A percentile compares a stretch with the other conserved stretches of the same genome.
phyloP scores from a whole-genome alignment of 805 yeast genomes.

The Zygoascus ofunaensis region DNA sequence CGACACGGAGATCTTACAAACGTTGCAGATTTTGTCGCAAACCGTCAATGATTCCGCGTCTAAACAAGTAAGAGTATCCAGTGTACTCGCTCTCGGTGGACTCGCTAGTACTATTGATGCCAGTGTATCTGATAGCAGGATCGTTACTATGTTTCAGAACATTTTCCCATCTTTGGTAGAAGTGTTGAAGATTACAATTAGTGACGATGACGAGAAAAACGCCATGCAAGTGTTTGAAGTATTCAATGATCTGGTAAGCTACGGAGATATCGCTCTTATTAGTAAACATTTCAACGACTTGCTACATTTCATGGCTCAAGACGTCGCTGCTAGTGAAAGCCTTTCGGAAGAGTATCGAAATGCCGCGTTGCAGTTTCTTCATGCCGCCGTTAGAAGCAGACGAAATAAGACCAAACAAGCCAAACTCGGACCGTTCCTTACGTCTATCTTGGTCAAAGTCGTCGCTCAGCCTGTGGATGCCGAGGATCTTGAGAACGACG shows the following conservation, averaged over 20 bases:
- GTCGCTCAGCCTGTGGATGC: slow-evolving; percentile 69
- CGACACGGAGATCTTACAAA: slow-evolving; percentile 40
- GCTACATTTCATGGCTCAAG: slow-evolving; percentile 56
- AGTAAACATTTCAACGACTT: slow-evolving; percentile 67
- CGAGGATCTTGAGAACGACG: slow-evolving; percentile 72
- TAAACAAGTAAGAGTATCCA: slow-evolving; percentile 66
- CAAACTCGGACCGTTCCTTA: slow-evolving; percentile 75
- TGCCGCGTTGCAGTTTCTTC: slow-evolving; percentile 76
- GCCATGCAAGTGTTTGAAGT: slow-evolving; percentile 74
- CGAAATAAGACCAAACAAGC: slow-evolving; percentile 69
- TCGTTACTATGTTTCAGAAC: slow-evolving; percentile 46
- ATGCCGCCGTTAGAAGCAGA: slow-evolving; percentile 69
- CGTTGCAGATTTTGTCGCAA: slow-evolving; percentile 59
- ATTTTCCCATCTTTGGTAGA: slow-evolving; percentile 73
- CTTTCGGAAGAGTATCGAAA: slow-evolving; percentile 76
- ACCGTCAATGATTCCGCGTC: slow-evolving; percentile 57
- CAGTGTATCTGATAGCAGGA: slow-evolving; percentile 43
- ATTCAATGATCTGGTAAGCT: slow-evolving; percentile 60
- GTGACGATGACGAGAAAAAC: slow-evolving; percentile 59
- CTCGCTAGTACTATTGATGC: slow-evolving; percentile 41
- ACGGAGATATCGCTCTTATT: slow-evolving; percentile 66
- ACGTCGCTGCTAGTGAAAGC: slow-evolving; percentile 54
- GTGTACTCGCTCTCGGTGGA: slow-evolving; percentile 70
- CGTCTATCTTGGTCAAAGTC: slow-evolving; percentile 62
- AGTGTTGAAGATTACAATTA: slow-evolving; percentile 66